Evolutionary conservation across 371 early-diverging fungal genomes (phyloP), one percentile per base, ranked within the genome.

Genomic region (Lichtheimia corymbifera): DNA sequence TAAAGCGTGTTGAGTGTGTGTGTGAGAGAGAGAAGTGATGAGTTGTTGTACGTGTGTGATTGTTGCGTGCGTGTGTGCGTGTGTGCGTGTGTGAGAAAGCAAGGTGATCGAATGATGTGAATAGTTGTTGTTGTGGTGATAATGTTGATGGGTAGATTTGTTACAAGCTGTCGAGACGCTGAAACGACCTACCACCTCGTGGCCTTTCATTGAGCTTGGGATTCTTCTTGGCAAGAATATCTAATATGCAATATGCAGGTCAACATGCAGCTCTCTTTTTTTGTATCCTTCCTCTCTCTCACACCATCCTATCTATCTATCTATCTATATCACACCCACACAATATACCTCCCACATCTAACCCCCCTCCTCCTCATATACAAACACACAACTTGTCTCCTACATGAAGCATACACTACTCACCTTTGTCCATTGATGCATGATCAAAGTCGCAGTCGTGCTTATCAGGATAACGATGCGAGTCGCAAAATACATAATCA

Each of bases 401-500:
- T 45, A 24, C 28, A 28, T 5, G 7, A 4, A 5, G 27, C 5
- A 52, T 27, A 28, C 25, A 42, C 24, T 57, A 27, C 22, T 56
- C 74, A 76, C 82, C 79, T 76, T 81, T 83, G 66, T 84, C 87
- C 72, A 83, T 77, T 54, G 84, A 79, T 67, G 85, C 87, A 77
- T 88, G 86, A 80, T 93, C 93, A 72, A 91, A 89, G 50, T 86
- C 83, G 72, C 93, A 93, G 54, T 89, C 83, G 68, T 93, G 93
- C 55, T 88, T 87, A 56, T 88, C 85, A 42, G 90, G 88, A 53
- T 80, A 85, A 58, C 88, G 89, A 79, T 93, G 93, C 24, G 81
- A 66, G 59, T 93, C 93, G 70, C 93, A 93, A 71, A 86, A 93
- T 42, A 91, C 84, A 65, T 87, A 89, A 52, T 87, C 85, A 68